Evolutionary conservation across 2,329 filamentous ascomycete genomes (phyloP), one percentile per base, ranked within the genome.

Genomic region (Lasiodiplodia theobromae): DNA sequence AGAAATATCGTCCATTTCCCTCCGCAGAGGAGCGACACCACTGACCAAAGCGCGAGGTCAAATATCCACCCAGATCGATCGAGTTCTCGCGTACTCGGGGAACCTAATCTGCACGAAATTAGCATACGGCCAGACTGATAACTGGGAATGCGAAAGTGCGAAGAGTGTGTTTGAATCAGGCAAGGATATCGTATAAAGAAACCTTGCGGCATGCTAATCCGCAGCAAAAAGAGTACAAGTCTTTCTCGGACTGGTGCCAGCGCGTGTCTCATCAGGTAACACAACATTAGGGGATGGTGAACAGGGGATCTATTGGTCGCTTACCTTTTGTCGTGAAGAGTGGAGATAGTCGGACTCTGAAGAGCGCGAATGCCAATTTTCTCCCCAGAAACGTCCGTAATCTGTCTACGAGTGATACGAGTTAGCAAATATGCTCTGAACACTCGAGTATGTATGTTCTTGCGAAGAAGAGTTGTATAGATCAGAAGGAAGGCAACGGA

Each of bases 401-500:
- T 49, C 53, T 67, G 21, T 52, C 23, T 21, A 7, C 23, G 44
- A 66, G 12, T 25, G 18, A 38, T 11, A n/a, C 12, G 11, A 10
- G 28, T 67, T 67, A 67, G 54, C 65, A n/a, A 58, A 18, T 52
- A 14, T 64, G 60, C 11, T 14, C 16, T 12, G 7, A 18, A 25
- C 7, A 16, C 14, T 16, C 12, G 12, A 52, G 37, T 18, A 21
- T 31, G 66, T 54, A 23, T 25, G 47, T 54, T 25, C 14, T 57
- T 47, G 21, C 12, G 37, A 12, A 37, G 11, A 31, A 16, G 23
- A 57, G 7, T 47, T 31, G 18, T 75, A 14, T 11, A 28, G 73
- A 90, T 97, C 94, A 97, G 94, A 97, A 97, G 94, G 94, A 97
- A 97, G 94, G 94, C 94, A 97, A 97, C 94, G 94, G 94, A 97